Evolutionary conservation across 2,329 filamentous ascomycete species (phyloP), one percentile per base, ranked within the genome.

Genomic region (Drechslera avenae): DNA sequence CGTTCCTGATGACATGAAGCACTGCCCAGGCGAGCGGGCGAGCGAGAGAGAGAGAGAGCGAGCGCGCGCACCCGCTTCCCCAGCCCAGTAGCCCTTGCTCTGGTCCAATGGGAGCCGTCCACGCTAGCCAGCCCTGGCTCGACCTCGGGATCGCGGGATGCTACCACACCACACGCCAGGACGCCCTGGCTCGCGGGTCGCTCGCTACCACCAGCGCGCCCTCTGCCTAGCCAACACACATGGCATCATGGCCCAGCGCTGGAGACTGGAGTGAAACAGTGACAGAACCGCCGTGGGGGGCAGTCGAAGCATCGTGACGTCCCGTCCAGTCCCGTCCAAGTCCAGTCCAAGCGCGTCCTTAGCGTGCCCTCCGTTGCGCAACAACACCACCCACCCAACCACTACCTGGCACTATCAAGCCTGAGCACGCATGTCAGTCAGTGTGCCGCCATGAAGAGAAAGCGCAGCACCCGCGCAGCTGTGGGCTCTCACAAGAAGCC

Each of bases 401-500:
- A 2, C n/a, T n/a, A n/a, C n/a, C n/a, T n/a, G n/a, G n/a, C n/a
- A n/a, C n/a, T n/a, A n/a, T n/a, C n/a, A n/a, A n/a, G n/a, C n/a
- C n/a, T n/a, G n/a, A n/a, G n/a, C 31, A 31, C 31, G n/a, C 18
- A 30, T 34, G 31, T 23, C 21, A 23, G 21, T 23, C 21, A 23
- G 26, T 13, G 9, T 28, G 19, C 40, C 40, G 5, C 7, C 17
- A 43, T 46, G 39, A 72, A 72, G 60, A 69, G 68, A 56, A 71
- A 68, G 56, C 57, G 53, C 51, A 56, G 41, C 48, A 41, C 54
- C 54, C 54, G 59, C 54, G 59, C 46, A 53, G 46, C 45, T 41
- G 56, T 39, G 32, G 53, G 53, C 54, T 41, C 55, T 37, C 54
- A 52, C 35, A 71, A 71, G 62, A 67, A 55, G 54, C 37, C 56